phyloP scores from a whole-genome alignment of 2,329 filamentous ascomycete species.

The Fusarium paranaense region DNA sequence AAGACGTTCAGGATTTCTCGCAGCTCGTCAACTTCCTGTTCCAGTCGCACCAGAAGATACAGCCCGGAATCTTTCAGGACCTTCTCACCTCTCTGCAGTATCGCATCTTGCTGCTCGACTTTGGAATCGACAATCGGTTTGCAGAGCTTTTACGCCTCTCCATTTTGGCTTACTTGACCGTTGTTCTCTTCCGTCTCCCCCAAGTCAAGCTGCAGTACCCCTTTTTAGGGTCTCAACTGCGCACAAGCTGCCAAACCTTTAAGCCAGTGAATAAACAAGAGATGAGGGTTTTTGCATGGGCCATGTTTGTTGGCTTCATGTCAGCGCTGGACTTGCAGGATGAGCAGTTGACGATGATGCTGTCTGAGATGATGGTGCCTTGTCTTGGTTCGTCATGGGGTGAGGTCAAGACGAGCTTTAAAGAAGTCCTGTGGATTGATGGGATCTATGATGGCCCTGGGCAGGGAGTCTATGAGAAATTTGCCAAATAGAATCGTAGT shows the following conservation, averaged over 20 bases:
- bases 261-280: not conserved
- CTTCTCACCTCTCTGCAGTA: not conserved
- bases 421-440: conserved; percentile 1
- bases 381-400: not conserved
- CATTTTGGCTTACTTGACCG: not conserved
- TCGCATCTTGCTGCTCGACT: not conserved
- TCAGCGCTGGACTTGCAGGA: not conserved
- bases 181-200: not conserved
- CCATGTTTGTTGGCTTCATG: not conserved
- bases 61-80: not conserved
- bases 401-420: not conserved
- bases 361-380: not conserved
- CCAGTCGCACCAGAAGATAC: not conserved
- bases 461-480: not conserved
- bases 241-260: not conserved
- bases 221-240: not conserved
- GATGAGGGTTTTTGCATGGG: not conserved
- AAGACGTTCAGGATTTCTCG: not conserved
- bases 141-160: not conserved
- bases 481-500: not conserved
- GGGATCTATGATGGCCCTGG: not conserved
- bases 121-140: not conserved
- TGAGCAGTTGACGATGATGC: not conserved
- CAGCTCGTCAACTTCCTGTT: not conserved
- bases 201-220: not conserved